Conservation (phyloP, 805 yeast species). For the Candida cerambycidarum region DNA sequence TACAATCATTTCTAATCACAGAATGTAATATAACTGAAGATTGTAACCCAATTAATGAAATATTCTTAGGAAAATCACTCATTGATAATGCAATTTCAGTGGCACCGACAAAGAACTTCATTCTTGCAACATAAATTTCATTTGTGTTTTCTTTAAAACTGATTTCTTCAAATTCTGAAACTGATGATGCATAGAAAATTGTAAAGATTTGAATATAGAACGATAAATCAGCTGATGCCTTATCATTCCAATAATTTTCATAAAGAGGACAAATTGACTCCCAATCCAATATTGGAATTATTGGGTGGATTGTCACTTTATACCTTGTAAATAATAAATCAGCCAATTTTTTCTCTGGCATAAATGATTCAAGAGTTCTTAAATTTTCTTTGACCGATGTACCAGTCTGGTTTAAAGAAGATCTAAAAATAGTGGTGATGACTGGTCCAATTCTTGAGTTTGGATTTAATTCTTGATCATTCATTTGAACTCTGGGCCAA, state of each 20-base stretch:
- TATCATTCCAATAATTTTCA: slow-evolving; percentile 14
- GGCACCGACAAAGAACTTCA: slow-evolving; percentile 15
- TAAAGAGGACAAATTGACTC: slow-evolving; percentile 9
- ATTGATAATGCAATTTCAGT: slow-evolving; percentile 15
- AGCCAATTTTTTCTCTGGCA: slow-evolving; percentile 12
- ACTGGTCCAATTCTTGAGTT: slow-evolving; percentile 10
- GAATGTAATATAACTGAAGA: slow-evolving; percentile 14
- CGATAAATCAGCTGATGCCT: slow-evolving; percentile 5
- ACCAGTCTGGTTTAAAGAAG: slow-evolving; percentile 9
- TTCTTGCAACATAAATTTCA: slow-evolving; percentile 7
- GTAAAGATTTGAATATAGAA: slow-evolving; percentile 13
- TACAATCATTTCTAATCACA: slow-evolving; percentile 14
- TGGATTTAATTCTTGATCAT: slow-evolving; percentile 1
- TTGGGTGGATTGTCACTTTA: slow-evolving; percentile 13
- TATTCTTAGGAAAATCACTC: slow-evolving; percentile 13
- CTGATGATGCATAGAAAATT: slow-evolving; percentile 16
- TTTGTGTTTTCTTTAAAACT: slow-evolving; percentile 1
- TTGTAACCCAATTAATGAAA: slow-evolving; percentile 13
- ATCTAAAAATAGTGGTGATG: slow-evolving; percentile 10
- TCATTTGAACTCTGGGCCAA: background rate
- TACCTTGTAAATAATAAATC: slow-evolving; percentile 14
- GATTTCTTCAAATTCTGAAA: slow-evolving; percentile 14
- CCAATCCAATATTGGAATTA: slow-evolving; percentile 15
- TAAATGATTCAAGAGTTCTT: slow-evolving; percentile 9
- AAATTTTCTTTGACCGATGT: slow-evolving; percentile 3